phyloP scores from a whole-genome alignment of 306 rosid genomes.

The Citrullus amarus region DNA sequence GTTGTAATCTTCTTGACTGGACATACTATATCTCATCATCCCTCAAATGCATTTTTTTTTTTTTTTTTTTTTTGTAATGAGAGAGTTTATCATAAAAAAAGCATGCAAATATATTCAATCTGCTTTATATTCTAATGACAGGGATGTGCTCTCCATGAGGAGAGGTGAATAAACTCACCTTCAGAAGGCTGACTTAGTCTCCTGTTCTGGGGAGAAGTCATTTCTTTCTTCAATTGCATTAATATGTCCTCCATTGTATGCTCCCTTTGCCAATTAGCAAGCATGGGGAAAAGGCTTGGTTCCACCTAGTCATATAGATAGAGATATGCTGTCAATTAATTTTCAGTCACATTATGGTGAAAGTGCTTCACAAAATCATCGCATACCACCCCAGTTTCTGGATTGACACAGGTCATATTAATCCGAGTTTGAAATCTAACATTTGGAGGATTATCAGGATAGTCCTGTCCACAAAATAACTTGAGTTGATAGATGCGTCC shows the following conservation, averaged over 20 bases:
- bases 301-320: constrained; percentile 53
- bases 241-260: constrained; percentile 80
- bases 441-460: constrained; percentile 86
- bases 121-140: neutral
- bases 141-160: neutral
- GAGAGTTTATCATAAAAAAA: neutral
- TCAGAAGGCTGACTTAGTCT: constrained; percentile 89
- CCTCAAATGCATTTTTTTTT: neutral
- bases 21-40: neutral
- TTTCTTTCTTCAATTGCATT: constrained; percentile 89
- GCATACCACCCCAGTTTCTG: constrained; percentile 84
- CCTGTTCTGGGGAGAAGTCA: constrained; percentile 88
- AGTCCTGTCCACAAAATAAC: constrained; percentile 82
- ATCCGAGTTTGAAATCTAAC: constrained; percentile 89
- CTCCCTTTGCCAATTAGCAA: constrained; percentile 88
- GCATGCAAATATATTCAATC: neutral
- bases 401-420: constrained; percentile 87
- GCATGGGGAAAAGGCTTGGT: constrained; percentile 83
- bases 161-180: constrained; percentile 35
- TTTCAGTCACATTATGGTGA: constrained; percentile 13
- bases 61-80: neutral
- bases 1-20: neutral
- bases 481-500: constrained; percentile 89
- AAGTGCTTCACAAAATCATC: constrained; percentile 2
- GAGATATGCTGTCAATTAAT: constrained; percentile 19